These are phyloP conservation scores for Angophora floribunda DNA, from an alignment of 345 rosid species.

Conservation along the genomic window DNA sequence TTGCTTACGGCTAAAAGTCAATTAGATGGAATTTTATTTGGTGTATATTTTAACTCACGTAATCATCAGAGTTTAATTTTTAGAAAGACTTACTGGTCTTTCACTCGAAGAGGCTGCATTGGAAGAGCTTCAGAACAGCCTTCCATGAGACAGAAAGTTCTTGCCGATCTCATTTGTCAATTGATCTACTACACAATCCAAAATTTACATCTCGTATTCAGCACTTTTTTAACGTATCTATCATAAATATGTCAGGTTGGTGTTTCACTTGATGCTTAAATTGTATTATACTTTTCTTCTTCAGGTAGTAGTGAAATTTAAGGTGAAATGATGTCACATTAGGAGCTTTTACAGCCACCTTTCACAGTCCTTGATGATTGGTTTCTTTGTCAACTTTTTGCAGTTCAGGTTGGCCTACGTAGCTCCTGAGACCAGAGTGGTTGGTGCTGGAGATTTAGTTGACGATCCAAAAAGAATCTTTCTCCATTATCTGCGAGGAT, in stretches of 20 bases:
- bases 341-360: no score
- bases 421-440: slow-evolving; percentile 71
- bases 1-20: not conserved
- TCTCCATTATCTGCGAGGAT: slow-evolving; percentile 41
- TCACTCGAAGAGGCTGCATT: not conserved
- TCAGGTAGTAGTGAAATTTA: no score
- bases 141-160: not conserved
- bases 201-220: not conserved
- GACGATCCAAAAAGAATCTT: slow-evolving; percentile 76
- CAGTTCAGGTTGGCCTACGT: slow-evolving; percentile 87
- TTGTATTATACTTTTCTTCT: no score
- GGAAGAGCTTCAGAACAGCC: not conserved
- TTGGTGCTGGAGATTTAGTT: slow-evolving; percentile 83
- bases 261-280: not conserved
- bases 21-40: not conserved
- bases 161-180: not conserved
- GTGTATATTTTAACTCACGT: not conserved
- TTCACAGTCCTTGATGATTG: not conserved
- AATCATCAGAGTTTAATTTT: not conserved
- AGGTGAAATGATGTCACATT: no score
- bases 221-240: not conserved
- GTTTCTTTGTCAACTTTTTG: slow-evolving; percentile 3
- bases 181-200: not conserved
- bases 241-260: not conserved
- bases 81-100: no score